These are phyloP conservation scores for Pyricularia sp. DNA, from an alignment of 2,329 filamentous ascomycete species.

Conservation along the genomic window DNA sequence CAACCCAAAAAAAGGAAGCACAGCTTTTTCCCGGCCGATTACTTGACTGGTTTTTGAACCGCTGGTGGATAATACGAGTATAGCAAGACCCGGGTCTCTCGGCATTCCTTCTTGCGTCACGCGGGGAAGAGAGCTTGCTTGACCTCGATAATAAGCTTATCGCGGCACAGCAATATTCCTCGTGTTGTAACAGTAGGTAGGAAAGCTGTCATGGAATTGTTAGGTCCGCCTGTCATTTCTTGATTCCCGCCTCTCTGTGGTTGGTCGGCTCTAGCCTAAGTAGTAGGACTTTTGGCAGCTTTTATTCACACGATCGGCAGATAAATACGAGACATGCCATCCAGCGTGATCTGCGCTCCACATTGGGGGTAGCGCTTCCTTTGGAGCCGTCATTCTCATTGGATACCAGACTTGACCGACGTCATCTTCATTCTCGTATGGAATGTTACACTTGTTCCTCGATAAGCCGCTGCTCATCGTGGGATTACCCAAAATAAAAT, in stretches of 20 bases:
- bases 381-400: not conserved
- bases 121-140: not conserved
- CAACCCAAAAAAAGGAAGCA: not conserved
- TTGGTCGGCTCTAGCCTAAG: not conserved
- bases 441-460: not conserved
- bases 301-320: not conserved
- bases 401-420: not conserved
- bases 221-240: not conserved
- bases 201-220: not conserved
- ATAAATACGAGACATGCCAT: not conserved
- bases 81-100: too few species aligned
- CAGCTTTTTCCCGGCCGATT: not conserved
- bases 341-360: not conserved
- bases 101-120: not conserved
- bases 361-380: not conserved
- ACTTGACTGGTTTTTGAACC: not conserved
- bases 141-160: not conserved
- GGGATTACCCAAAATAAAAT: not conserved
- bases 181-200: too few species aligned
- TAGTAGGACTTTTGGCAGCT: not conserved
- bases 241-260: not conserved
- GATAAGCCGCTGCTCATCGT: not conserved
- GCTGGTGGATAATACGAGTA: not conserved
- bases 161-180: not conserved
- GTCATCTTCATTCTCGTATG: not conserved